Base-by-base conservation (phyloP, 345 rosid species). In the Carallia pectinifolia region DNA sequence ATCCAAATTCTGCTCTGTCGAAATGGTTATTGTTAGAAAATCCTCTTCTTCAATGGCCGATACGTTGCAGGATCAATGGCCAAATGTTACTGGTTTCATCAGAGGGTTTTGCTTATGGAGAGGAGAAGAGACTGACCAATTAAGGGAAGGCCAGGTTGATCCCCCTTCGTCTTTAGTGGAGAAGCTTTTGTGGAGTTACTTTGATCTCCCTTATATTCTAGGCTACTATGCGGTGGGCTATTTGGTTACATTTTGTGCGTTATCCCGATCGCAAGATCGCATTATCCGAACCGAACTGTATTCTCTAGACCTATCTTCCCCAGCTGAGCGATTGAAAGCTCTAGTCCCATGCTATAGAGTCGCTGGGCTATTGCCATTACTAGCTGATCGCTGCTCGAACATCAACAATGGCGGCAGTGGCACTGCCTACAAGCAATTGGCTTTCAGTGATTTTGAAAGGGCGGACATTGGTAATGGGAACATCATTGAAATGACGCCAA, bases 51-150 rank as follows among this genome's bases (percentile, higher is more conserved):
- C 66, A 2, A 62, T 76, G 0, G 65, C 71, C 0, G 82, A 76
- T 61, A 64, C 81, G 29, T 48, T 89, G 68, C 96, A 86, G 66
- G 92, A 92, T 80, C 90, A 84, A 61, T 95, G 99, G 99, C 98
- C 99, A 3, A 92, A 92, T 65, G 86, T 92, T 61, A 81, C 89
- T 1, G 99, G 99, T 34, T 95, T 85, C 65, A 75, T 92, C 0
- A 79, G 87, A 65, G 86, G 84, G 65, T 89, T 84, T 34, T 91
- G 97, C 61, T 70, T 95, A 66, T 95, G 99, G 99, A 90, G 99
- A 76, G 99, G 99, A 34, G 99, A 92, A 76, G 99, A 95, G 71
- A 64, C 81, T 8, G 91, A 89, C 38, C 87, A 72, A 67, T 44
- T 82, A 23, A 83, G 89, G 55, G 99, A 92, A 74, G 86, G 86